phyloP scores from a whole-genome alignment of 2,329 filamentous ascomycete species.

The Balansia obtecta region DNA sequence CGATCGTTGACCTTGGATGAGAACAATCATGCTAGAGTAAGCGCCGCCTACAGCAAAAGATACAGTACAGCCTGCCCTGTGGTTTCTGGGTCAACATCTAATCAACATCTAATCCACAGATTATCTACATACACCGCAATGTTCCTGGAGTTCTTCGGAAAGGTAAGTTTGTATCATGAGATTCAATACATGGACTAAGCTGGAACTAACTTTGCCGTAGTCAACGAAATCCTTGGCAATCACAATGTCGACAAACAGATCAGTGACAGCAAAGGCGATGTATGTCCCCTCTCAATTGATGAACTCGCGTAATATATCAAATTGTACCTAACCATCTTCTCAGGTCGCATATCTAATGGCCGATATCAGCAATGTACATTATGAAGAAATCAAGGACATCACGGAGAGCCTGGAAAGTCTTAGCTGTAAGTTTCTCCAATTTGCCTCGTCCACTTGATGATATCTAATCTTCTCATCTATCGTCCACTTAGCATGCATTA shows the following conservation, averaged over 20 bases:
- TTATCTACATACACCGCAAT: slow-evolving; percentile 96
- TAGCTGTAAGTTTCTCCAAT: slow-evolving; percentile 47
- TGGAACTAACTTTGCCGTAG: slow-evolving; percentile 26
- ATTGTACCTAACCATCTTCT: background rate
- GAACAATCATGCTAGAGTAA: slow-evolving; percentile 70
- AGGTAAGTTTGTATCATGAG: slow-evolving; percentile 29
- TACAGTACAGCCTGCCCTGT: too few relatives aligned
- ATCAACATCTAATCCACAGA: slow-evolving; percentile 23
- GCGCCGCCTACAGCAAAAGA: slow-evolving; percentile 1
- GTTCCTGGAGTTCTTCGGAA: slow-evolving; percentile 87
- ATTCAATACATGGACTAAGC: too few relatives aligned
- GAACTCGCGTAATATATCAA: background rate
- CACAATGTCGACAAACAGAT: slow-evolving; percentile 99
- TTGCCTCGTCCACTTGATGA: too few relatives aligned
- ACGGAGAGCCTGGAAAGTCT: slow-evolving; percentile 72
- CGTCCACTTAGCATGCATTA: slow-evolving; percentile 23
- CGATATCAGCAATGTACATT: slow-evolving; percentile 80
- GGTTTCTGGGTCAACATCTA: slow-evolving; percentile 8
- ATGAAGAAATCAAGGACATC: slow-evolving; percentile 72
- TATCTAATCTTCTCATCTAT: background rate
- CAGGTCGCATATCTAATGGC: slow-evolving; percentile 92
- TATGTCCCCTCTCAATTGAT: slow-evolving; percentile 23
- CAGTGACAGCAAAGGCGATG: slow-evolving; percentile 86
- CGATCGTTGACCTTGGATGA: slow-evolving; percentile 86
- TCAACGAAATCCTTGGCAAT: slow-evolving; percentile 87